Evolutionary conservation across 768 basidiomycete species (phyloP), one percentile per base, ranked within the genome.

Genomic region (Boletus bicolor): DNA sequence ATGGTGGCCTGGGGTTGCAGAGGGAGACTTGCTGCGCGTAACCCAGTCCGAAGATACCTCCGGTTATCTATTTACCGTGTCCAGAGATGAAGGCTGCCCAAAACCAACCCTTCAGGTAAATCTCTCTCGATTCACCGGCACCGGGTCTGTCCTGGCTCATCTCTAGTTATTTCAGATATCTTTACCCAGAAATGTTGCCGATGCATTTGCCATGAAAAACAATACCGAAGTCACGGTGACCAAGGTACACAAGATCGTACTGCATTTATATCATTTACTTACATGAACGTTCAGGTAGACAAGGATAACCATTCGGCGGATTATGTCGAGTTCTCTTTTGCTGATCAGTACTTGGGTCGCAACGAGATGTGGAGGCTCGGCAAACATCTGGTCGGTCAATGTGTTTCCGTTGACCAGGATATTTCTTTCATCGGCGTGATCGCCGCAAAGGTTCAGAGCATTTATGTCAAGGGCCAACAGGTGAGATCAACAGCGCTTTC

Each of bases 291-390:
- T 15, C 51, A 92, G 90, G 87, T 91, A 41, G 84, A 94, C 59
- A 82, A 79, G 61, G 75, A 77, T 7, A 72, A 73, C 37, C 80
- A 82, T 56, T 79, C 75, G 26, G 91, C 89, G 1, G 86, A 90
- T 57, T 87, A 86, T 66, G 80, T 98, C 48, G 96, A 98, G 65
- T 81, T 98, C 54, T 85, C 85, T 44, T 98, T 98, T 66, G 90
- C 91, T 59, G 94, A 97, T 68, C 93, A 96, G 67, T 98, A 98
- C 68, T 79, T 98, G 15, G 96, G 95, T 15, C 84, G 97, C 44
- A 93, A 90, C 57, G 97, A 98, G 62, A 96, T 97, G 93, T 98
- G 95, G 93, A 79, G 93, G 46, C 78, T 98, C 8, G 86, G 85
- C n/a, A 85, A 89, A 68, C 79, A 86, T 49, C 78, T 98, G 15